Evolutionary conservation across 139 green algal species (phyloP).

Genomic region (Deuterostichococcus epilithicus): DNA sequence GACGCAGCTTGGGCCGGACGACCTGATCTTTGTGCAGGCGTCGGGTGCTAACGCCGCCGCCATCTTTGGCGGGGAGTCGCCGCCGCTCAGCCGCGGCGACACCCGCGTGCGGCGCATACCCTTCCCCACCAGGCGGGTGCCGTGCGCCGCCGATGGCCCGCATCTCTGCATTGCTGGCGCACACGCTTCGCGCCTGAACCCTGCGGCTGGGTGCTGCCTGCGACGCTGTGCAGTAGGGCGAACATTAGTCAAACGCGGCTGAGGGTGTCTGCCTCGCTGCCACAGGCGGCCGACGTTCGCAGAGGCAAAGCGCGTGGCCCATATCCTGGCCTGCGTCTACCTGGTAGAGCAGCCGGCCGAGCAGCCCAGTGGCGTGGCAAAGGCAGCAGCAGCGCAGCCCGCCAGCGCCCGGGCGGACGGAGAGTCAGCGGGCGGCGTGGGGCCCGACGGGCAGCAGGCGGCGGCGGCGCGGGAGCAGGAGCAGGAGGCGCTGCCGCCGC

Average conservation of each 20-base stretch:
- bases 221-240: background rate
- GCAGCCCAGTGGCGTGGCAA: background rate
- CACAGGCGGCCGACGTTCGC: slow-evolving; percentile 78
- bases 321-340: slow-evolving; percentile 56
- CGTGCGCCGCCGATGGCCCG: background rate
- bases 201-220: no score
- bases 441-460: background rate
- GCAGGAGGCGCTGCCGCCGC: slow-evolving; percentile 9
- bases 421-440: no score
- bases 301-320: slow-evolving; percentile 70
- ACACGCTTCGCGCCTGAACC: background rate
- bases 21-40: slow-evolving; percentile 68
- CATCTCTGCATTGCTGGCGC: background rate
- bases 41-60: slow-evolving; percentile 40
- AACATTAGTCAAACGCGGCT: background rate
- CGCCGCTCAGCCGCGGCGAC: slow-evolving; percentile 43
- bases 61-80: slow-evolving; percentile 37
- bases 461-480: slow-evolving; percentile 3
- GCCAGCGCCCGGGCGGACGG: background rate
- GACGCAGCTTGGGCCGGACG: slow-evolving; percentile 32
- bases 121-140: slow-evolving; percentile 28
- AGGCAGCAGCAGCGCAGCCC: background rate
- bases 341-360: slow-evolving; percentile 7
- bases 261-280: slow-evolving; percentile 16
- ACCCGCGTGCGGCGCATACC: slow-evolving; percentile 58